These are phyloP conservation scores for Puccinia horiana DNA, from an alignment of 1,284 basidiomycete genomes.

Conservation along the genomic window DNA sequence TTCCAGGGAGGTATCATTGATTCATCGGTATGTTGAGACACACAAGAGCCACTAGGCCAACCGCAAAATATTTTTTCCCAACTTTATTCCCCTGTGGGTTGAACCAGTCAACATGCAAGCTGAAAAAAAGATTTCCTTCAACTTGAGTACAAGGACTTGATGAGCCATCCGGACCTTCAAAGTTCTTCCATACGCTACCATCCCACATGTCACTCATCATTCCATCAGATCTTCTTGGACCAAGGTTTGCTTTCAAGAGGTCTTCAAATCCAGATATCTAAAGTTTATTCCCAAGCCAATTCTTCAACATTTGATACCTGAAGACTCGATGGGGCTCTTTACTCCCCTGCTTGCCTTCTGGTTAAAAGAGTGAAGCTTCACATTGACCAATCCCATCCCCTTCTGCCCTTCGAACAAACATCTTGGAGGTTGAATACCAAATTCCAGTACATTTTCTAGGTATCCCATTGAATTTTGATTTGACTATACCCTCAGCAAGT, in stretches of 20 bases:
- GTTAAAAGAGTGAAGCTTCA: too few species aligned
- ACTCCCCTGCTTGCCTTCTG: too few species aligned
- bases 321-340: not conserved
- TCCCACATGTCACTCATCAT: constrained; percentile 11
- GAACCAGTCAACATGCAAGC: constrained; percentile 25
- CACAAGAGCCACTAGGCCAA: constrained; percentile 4
- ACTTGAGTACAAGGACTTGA: not conserved
- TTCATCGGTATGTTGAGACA: constrained; percentile 3
- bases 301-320: not conserved
- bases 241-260: not conserved
- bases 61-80: not conserved
- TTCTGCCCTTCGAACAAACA: not conserved
- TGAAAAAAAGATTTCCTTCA: constrained; percentile 1
- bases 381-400: too few species aligned
- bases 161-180: not conserved
- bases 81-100: not conserved
- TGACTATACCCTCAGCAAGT: too few species aligned
- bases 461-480: not conserved
- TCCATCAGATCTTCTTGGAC: not conserved
- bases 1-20: too few species aligned
- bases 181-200: constrained; percentile 1
- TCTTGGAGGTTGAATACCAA: not conserved
- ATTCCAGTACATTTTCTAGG: not conserved
- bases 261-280: not conserved
- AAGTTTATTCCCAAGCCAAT: not conserved